These are phyloP conservation scores for Saturnispora kantuleensis DNA, from an alignment of 805 yeast genomes.

Conservation along the genomic window DNA sequence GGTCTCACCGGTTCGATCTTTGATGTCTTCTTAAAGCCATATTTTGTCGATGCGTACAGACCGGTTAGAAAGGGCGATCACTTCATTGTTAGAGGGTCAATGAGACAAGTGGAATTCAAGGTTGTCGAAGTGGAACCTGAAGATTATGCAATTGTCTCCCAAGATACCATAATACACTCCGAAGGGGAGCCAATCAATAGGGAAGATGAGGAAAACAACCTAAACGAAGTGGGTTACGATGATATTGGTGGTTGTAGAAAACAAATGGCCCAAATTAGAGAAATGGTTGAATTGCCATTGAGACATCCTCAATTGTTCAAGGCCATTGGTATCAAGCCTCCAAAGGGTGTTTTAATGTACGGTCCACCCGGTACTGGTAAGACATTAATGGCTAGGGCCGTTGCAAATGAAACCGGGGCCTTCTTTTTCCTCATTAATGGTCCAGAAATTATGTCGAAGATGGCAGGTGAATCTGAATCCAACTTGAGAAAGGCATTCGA, in stretches of 20 bases:
- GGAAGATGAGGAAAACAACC: conserved; percentile 94
- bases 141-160: conserved; percentile 95
- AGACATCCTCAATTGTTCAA: conserved; percentile 98
- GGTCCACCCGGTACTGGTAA: conserved; percentile 99
- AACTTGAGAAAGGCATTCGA: conserved; percentile 96
- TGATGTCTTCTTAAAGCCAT: conserved; percentile 93
- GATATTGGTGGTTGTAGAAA: conserved; percentile 99
- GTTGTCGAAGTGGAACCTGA: conserved; percentile 97
- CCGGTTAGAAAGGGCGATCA: conserved; percentile 97
- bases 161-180: conserved; percentile 95
- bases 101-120: conserved; percentile 98
- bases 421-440: conserved; percentile 97
- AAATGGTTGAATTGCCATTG: conserved; percentile 93
- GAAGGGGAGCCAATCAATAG: conserved; percentile 98
- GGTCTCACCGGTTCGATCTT: conserved; percentile 95
- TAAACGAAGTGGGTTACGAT: conserved; percentile 96
- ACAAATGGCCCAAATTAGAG: conserved; percentile 99
- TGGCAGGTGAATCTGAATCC: conserved; percentile 99
- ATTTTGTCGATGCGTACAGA: conserved; percentile 97
- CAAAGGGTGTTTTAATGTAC: conserved; percentile 94
- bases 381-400: conserved; percentile 99
- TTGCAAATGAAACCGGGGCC: conserved; percentile 98
- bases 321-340: conserved; percentile 97
- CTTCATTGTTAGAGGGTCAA: conserved; percentile 95
- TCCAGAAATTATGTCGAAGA: conserved; percentile 98